phyloP scores from a whole-genome alignment of 768 basidiomycete species.

The Pisolithus microcarpus region DNA sequence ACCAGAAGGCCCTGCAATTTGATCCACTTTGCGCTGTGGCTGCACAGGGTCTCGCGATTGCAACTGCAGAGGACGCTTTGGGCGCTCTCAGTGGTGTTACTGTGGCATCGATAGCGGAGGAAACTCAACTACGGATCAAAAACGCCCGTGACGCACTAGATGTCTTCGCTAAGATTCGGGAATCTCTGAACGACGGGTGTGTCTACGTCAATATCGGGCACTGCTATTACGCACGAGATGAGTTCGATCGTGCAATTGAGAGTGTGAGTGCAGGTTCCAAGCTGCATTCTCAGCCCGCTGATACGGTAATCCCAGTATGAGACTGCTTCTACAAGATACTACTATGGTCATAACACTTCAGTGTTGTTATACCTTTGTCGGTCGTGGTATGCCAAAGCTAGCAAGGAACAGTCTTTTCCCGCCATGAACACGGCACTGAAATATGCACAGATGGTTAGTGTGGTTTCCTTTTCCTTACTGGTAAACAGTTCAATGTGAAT shows the following conservation, averaged over 20 bases:
- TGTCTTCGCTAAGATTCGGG: constrained; percentile 85
- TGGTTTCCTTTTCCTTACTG: background rate
- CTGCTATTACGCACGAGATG: constrained; percentile 87
- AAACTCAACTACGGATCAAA: constrained; percentile 55
- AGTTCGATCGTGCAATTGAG: constrained; percentile 94
- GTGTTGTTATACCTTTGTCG: constrained; percentile 82
- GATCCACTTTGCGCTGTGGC: constrained; percentile 87
- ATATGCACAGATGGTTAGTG: constrained; percentile 69
- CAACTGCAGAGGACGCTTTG: constrained; percentile 86
- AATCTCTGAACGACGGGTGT: constrained; percentile 73
- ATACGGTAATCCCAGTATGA: constrained; percentile 58
- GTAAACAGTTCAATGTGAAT: background rate
- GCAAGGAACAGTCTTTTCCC: constrained; percentile 75
- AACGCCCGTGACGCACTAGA: constrained; percentile 84
- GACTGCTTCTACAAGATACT: constrained; percentile 77
- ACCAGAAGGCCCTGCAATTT: constrained; percentile 80
- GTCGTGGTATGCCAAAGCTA: constrained; percentile 92
- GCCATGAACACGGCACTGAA: constrained; percentile 81
- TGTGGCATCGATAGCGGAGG: constrained; percentile 47
- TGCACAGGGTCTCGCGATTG: constrained; percentile 92
- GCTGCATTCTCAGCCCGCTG: background rate
- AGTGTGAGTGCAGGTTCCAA: constrained; percentile 51
- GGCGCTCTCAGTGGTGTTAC: constrained; percentile 55
- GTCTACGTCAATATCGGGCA: constrained; percentile 97
- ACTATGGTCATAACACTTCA: constrained; percentile 63